phyloP scores from a whole-genome alignment of 257 asterid species.

The Phtheirospermum japonicum region DNA sequence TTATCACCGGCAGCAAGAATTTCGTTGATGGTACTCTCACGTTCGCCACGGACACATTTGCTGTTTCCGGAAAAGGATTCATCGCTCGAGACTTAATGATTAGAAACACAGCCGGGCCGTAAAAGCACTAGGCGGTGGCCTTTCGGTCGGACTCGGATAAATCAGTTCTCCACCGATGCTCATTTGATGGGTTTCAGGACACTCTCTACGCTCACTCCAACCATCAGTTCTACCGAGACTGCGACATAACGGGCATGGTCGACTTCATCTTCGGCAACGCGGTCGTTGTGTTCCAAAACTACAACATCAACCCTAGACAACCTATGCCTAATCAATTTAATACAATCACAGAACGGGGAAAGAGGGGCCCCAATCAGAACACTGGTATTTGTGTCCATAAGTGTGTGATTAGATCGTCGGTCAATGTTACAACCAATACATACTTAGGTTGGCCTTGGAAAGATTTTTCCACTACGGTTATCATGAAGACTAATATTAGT shows the following conservation, averaged over 20 bases:
- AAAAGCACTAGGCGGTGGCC: slow-evolving; percentile 90
- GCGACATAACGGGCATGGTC: no score
- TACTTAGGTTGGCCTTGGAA: slow-evolving; percentile 83
- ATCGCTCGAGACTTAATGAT: slow-evolving; percentile 57
- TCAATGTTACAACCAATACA: slow-evolving; percentile 34
- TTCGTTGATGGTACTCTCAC: no score
- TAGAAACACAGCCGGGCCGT: slow-evolving; percentile 78
- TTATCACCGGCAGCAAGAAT: no score
- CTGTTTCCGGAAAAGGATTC: no score
- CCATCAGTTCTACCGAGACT: no score
- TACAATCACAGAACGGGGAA: slow-evolving; percentile 83
- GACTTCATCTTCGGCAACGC: slow-evolving; percentile 74
- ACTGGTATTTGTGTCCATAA: no score
- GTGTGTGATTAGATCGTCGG: no score
- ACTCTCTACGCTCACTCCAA: no score
- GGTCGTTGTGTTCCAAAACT: slow-evolving; percentile 60
- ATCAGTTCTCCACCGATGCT: no score
- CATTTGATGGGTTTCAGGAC: no score
- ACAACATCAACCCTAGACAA: slow-evolving; percentile 67
- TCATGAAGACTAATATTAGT: slow-evolving; percentile 62
- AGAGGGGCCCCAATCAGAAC: slow-evolving; percentile 58
- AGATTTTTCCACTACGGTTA: slow-evolving; percentile 48
- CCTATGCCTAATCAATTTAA: slow-evolving; percentile 63
- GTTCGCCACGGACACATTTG: no score
- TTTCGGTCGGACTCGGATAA: slow-evolving; percentile 61